Evolutionary conservation across 805 yeast species (phyloP).

Genomic region (Candida silvatica): DNA sequence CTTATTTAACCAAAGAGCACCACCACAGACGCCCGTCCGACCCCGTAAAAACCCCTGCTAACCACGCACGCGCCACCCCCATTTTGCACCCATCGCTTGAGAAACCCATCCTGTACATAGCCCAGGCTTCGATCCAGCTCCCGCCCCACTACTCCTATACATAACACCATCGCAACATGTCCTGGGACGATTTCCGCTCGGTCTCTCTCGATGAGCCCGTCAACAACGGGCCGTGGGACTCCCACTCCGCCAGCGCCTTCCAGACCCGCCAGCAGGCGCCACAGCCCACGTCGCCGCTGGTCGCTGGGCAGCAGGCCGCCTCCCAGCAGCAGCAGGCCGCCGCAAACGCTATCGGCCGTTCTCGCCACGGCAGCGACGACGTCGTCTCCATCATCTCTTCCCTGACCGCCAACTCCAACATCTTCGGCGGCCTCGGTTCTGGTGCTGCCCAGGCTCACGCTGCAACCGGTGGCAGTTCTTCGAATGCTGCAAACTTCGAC

Average conservation of each 20-base stretch:
- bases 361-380: slow-evolving; percentile 10
- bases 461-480: slow-evolving; percentile 2
- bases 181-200: slow-evolving; percentile 4
- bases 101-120: too few species aligned
- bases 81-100: too few species aligned
- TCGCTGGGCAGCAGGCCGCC: slow-evolving; percentile 1
- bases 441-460: background rate
- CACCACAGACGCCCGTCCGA: too few species aligned
- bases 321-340: slow-evolving; percentile 6
- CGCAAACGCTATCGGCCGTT: slow-evolving; percentile 1
- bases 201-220: slow-evolving; percentile 19
- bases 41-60: too few species aligned
- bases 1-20: too few species aligned
- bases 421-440: slow-evolving; percentile 10
- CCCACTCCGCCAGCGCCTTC: slow-evolving; percentile 12
- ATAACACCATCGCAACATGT: slow-evolving; percentile 1
- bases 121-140: too few species aligned
- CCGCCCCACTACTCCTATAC: too few species aligned
- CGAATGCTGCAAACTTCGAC: slow-evolving; percentile 11
- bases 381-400: slow-evolving; percentile 26
- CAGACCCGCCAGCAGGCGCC: slow-evolving; percentile 14
- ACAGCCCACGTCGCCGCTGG: slow-evolving; percentile 7
- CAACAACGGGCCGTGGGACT: slow-evolving; percentile 22
- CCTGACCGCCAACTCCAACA: slow-evolving; percentile 15
- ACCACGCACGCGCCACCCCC: too few species aligned